Percentiles rank a stretch among this genome's conserved stretches.
Conservation (phyloP, 108 stramenopile genomes). For the Aureococcus anophagefferens region DNA sequence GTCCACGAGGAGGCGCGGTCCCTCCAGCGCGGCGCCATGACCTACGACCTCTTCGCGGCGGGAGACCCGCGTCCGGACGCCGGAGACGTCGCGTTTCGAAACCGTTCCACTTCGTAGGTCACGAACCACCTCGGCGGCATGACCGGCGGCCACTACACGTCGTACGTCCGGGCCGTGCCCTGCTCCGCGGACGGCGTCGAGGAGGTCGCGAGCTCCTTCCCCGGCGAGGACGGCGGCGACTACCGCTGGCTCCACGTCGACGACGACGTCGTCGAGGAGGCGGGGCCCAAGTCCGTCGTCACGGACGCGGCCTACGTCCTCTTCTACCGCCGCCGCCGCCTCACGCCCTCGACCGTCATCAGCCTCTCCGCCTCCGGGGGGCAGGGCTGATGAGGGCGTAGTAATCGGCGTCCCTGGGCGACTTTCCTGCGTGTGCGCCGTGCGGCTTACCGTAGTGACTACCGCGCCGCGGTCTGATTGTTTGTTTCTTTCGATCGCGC, state of each 20-base stretch:
- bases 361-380: conserved; percentile 22
- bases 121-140: conserved; percentile 91
- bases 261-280: conserved; percentile 81
- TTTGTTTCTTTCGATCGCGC: too few relatives aligned
- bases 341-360: conserved; percentile 57
- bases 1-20: conserved; percentile 45
- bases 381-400: too few relatives aligned
- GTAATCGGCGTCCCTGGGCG: too few relatives aligned
- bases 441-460: too few relatives aligned
- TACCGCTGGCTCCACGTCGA: conserved; percentile 88
- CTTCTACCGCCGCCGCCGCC: conserved; percentile 72
- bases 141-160: conserved; percentile 94
- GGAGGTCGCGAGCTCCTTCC: conserved; percentile 67
- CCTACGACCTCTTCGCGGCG: conserved; percentile 28
- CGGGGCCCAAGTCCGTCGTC: conserved; percentile 64
- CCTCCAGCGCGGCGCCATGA: too few relatives aligned
- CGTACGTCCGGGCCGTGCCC: conserved; percentile 69
- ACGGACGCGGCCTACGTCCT: conserved; percentile 84
- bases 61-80: conserved; percentile 19
- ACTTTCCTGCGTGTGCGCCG: too few relatives aligned
- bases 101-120: conserved; percentile 83
- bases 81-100: conserved; percentile 46
- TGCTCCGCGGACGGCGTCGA: conserved; percentile 70
- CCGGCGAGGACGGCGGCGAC: conserved; percentile 58
- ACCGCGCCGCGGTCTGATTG: too few relatives aligned